Base-by-base conservation (phyloP, 1,284 basidiomycete species). In the Vanrija sp. region DNA sequence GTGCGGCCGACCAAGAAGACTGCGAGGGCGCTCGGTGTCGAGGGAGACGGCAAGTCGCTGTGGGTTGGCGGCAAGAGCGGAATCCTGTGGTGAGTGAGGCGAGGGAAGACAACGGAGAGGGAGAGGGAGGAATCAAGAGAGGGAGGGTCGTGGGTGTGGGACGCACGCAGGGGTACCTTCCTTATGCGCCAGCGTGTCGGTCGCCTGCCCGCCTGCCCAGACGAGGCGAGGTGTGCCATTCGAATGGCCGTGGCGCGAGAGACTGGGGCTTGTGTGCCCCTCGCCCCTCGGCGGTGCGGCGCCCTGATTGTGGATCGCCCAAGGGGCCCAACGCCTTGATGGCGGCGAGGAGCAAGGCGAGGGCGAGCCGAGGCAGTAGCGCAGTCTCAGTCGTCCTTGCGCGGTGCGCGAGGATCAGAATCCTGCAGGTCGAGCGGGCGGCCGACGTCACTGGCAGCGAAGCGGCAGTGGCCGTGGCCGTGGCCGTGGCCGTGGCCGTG, bases 51-150 rank as follows among this genome's bases (percentile, higher is more conserved):
- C 0, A 74, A 77, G 8, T 79, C 78, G 63, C 69, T 96, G 10
- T 93, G 85, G 75, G 82, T 85, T 25, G 89, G 86, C 2, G 89
- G 89, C n/a, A 97, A 96, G 73, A 85, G 85, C 40, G 91, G 86
- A 60, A 79, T 83, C 1, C 69, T 97, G 21, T 82, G 86, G 91
- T 93, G 67, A 65, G 88, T 26, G 45, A 28, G 45, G 23, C 21
- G 38, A 38, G 9, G 29, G 12, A 29, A 4, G 39, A 38, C 14
- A 26, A 7, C 5, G 19, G 23, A n/a, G 7, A 10, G 19, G 14
- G 8, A 28, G 18, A 8, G 46, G 29, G 39, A 6, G 23, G 51
- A 40, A 16, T 18, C n/a, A 18, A 19, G 7, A 14, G 40, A 34
- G 6, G 28, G 28, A 26, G 25, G 9, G 46, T 18, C 26, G 46